These are phyloP conservation scores for Colletotrichum graminicola DNA, from an alignment of 2,329 filamentous ascomycete genomes.

Conservation along the genomic window DNA sequence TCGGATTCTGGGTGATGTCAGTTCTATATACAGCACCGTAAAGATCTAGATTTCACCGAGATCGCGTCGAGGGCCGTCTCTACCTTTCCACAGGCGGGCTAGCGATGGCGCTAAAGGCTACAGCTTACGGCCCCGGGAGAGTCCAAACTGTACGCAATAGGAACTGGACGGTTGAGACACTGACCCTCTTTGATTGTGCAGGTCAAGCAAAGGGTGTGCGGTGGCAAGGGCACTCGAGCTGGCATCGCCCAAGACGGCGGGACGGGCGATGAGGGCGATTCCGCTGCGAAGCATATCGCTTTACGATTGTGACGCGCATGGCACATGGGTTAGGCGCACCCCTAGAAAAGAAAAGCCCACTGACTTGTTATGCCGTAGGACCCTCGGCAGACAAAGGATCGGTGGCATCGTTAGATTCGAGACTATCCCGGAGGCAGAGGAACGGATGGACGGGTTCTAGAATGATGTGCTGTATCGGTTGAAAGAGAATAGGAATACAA, in stretches of 20 bases:
- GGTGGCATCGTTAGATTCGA: background rate
- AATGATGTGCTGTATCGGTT: background rate
- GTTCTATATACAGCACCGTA: slow-evolving; percentile 4
- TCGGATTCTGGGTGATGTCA: background rate
- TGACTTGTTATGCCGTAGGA: background rate
- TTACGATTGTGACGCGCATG: slow-evolving; percentile 1
- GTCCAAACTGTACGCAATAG: slow-evolving; percentile 5
- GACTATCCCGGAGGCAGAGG: slow-evolving; percentile 22
- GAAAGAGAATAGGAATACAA: background rate
- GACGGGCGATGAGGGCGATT: background rate
- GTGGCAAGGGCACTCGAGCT: background rate
- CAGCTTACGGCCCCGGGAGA: background rate
- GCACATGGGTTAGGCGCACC: background rate
- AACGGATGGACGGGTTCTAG: background rate
- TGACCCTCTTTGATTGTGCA: background rate
- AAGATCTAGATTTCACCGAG: background rate
- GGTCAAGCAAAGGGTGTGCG: slow-evolving; percentile 6
- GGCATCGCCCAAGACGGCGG: background rate
- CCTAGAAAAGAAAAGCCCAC: background rate
- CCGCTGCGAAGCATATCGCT: background rate
- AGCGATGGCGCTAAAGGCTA: slow-evolving; percentile 22
- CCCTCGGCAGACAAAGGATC: slow-evolving; percentile 1
- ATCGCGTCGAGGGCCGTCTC: slow-evolving; percentile 2
- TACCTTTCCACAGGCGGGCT: slow-evolving; percentile 1
- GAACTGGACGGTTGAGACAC: slow-evolving; percentile 14